Base-by-base conservation (phyloP, 768 basidiomycete genomes). In the Hortiboletus campestris region DNA sequence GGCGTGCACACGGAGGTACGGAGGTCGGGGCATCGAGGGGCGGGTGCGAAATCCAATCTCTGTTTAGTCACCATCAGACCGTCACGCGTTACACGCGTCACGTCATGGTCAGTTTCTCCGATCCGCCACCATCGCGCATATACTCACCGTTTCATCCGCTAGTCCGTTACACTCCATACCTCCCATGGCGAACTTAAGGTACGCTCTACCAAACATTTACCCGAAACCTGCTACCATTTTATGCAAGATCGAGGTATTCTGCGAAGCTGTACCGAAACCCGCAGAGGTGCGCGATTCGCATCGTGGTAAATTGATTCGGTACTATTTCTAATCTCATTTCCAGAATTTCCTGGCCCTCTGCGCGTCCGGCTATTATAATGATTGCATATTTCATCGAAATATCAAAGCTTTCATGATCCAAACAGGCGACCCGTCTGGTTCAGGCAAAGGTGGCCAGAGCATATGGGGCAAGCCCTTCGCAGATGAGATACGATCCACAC, bases 361-460 rank as follows among this genome's bases (percentile, higher is more conserved):
- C 66, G 97, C 94, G 17, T 89, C 93, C 9, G 88, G 86, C 31
- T 88, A 86, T 65, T 98, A 91, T 72, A 82, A 97, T 70, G 79
- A 80, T 51, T 91, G 85, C 65, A 72, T 94, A 17, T 98, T 95
- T 67, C 95, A 98, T 70, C 83, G 94, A 41, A 98, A 93, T 69
- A 98, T 99, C 77, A 93, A 86, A 63, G 88, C 86, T 20, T 99
- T 99, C 76, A 99, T 99, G 89, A 76, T 89, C 10, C 97, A 99
- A 65, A 91, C 93, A 0, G 93, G 92, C 40, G 94, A 96, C 70
- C 91, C 91, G 14, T 78, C 84, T 11, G 92, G 93, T 22, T 84
- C 91, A 28, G 97, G 97, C 28, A 99, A 98, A 72, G 94, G 92
- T 38, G 97, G 97, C 13, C 93, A 98, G 74, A 94, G 91, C 65